phyloP scores from a whole-genome alignment of 2,329 filamentous ascomycete species.

The Paecilomyces niveus region DNA sequence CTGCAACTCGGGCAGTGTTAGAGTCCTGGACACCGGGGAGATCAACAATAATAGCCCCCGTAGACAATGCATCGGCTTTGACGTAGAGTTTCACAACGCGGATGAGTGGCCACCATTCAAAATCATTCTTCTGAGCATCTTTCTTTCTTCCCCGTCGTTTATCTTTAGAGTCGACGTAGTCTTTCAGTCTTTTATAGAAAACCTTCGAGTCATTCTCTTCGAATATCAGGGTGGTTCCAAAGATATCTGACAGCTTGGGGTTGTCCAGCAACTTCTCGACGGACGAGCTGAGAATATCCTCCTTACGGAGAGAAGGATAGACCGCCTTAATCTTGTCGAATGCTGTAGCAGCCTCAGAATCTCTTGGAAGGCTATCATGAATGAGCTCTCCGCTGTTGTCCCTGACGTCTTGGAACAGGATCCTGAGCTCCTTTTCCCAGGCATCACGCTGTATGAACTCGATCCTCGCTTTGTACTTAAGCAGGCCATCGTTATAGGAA shows the following conservation, averaged over 20 bases:
- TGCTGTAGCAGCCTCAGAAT: neutral
- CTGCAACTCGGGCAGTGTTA: neutral
- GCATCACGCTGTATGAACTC: conserved; percentile 44
- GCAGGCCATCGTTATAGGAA: conserved; percentile 35
- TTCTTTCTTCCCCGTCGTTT: conserved; percentile 13
- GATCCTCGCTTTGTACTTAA: conserved; percentile 49
- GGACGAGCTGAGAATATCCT: conserved; percentile 31
- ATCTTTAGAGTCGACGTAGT: conserved; percentile 47
- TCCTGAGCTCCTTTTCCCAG: neutral
- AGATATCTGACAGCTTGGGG: conserved; percentile 30
- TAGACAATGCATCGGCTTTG: conserved; percentile 29
- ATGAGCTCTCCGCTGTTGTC: neutral
- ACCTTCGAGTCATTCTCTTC: conserved; percentile 23
- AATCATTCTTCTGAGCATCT: conserved; percentile 19
- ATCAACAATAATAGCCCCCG: conserved; percentile 51
- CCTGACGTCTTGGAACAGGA: neutral
- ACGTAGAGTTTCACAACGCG: neutral
- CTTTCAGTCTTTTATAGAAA: conserved; percentile 43
- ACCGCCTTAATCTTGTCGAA: conserved; percentile 22
- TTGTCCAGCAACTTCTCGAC: conserved; percentile 38
- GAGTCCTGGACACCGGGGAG: conserved; percentile 30
- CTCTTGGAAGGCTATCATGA: neutral
- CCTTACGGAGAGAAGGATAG: conserved; percentile 31
- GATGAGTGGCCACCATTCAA: neutral
- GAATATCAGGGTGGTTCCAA: conserved; percentile 42